Conservation (phyloP, 2,329 filamentous ascomycete species). For the Epichloe brachyelytri region DNA sequence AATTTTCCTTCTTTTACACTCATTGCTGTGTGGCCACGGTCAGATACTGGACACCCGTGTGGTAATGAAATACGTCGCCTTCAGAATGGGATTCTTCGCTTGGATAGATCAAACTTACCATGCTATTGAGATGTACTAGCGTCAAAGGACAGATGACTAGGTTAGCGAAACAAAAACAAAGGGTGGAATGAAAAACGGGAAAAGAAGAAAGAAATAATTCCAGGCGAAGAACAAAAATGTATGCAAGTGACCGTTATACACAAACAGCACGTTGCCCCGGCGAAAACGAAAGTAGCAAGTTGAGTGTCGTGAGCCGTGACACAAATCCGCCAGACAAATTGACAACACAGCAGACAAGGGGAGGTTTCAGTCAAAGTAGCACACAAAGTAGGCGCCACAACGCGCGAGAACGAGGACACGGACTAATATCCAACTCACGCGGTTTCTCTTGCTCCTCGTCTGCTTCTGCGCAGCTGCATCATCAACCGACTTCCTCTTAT, state of each 20-base stretch:
- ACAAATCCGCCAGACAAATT: not conserved
- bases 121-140: conserved; percentile 47
- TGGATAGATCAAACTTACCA: conserved; percentile 32
- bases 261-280: too few species aligned
- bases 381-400: not conserved
- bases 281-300: too few species aligned
- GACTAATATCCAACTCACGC: conserved; percentile 27
- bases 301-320: not conserved
- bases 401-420: not conserved
- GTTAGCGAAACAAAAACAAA: not conserved
- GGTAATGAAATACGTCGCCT: not conserved
- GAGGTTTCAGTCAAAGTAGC: not conserved
- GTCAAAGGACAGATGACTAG: conserved; percentile 2
- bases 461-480: conserved; percentile 35
- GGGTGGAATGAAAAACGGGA: not conserved
- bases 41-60: not conserved
- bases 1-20: conserved; percentile 63
- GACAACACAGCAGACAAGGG: not conserved
- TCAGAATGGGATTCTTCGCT: too few species aligned
- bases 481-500: conserved; percentile 27
- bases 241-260: not conserved
- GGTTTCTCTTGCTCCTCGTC: conserved; percentile 47
- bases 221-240: not conserved
- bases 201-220: not conserved
- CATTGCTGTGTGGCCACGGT: conserved; percentile 37